Evolutionary conservation across 768 basidiomycete species (phyloP), one percentile per base, ranked within the genome.

Genomic region (Panellus pusillus): DNA sequence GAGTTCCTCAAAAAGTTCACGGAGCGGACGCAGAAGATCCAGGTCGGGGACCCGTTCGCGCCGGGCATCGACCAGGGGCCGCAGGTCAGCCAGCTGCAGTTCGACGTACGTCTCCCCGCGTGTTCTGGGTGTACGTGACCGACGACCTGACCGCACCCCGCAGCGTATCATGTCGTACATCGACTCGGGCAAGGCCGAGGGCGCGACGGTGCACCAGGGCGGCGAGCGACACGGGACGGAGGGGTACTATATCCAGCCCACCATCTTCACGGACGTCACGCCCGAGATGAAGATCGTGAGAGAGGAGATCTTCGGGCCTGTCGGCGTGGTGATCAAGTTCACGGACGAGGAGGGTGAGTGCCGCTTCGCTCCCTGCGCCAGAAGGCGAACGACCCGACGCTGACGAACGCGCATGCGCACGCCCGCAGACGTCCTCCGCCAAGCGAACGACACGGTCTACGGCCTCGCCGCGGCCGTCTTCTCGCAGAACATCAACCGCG

Each of bases 221-320:
- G 91, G 91, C 1, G 79, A 81, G 54, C 84, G 87, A 1, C 54
- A 65, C 42, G 72, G 73, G 3, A 63, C 61, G 5, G 67, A 72
- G 52, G 77, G 78, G 0, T 91, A 77, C 74, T 93, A 84, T 69
- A 80, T 93, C 65, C 52, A 74, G 54, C 91, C 87, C 1, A 92
- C 92, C 12, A 78, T 92, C 62, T 87, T 91, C 71, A 82, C 84
- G 11, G 75, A 89, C 61, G 77, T 78, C 12, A 78, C 68, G 39
- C 76, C 80, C 5, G 79, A 85, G 36, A 91, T 91, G 87, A 84
- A 80, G 68, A 89, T 92, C 52, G 85, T 87, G 12, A 67, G 67
- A 50, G 85, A 88, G 62, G 83, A 92, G 68, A 91, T 91, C 57
- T 91, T 92, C 60, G 89, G 89, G 3, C 89, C 91, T 6, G 87